A percentile compares a stretch with the other conserved stretches of the same genome.
These are phyloP conservation scores for Geranium brycei DNA, from an alignment of 345 rosid species.

Conservation along the genomic window DNA sequence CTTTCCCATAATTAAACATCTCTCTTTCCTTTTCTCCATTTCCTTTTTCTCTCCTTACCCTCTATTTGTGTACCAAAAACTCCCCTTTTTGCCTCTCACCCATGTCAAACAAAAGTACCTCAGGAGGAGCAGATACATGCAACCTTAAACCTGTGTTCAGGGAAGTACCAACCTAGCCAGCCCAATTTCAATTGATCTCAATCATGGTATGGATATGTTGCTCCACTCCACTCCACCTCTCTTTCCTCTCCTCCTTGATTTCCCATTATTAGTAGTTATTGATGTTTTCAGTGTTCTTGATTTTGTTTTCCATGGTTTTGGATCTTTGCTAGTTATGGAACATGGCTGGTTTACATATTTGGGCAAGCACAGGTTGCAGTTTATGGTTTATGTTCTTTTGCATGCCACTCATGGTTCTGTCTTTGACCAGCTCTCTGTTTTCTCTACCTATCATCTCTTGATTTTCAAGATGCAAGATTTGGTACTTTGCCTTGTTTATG, in stretches of 20 bases:
- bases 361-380: not conserved
- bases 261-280: not conserved
- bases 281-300: too few relatives aligned
- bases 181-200: not conserved
- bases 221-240: not conserved
- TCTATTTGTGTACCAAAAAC: slow-evolving; percentile 9
- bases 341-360: not conserved
- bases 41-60: slow-evolving; percentile 7
- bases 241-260: not conserved
- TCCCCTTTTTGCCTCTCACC: slow-evolving; percentile 7
- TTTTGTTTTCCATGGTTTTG: too few relatives aligned
- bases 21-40: slow-evolving; percentile 11
- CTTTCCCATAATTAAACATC: slow-evolving; percentile 49
- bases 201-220: not conserved
- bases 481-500: not conserved
- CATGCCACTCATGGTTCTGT: not conserved
- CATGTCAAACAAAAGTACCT: slow-evolving; percentile 10
- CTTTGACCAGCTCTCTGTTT: not conserved
- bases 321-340: not conserved
- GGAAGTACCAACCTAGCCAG: not conserved
- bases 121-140: not conserved
- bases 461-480: not conserved
- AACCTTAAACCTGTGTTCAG: not conserved
- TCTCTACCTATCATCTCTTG: not conserved
- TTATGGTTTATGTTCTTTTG: not conserved